These are phyloP conservation scores for Agaricus blazei DNA, from an alignment of 768 basidiomycete genomes.

Conservation along the genomic window DNA sequence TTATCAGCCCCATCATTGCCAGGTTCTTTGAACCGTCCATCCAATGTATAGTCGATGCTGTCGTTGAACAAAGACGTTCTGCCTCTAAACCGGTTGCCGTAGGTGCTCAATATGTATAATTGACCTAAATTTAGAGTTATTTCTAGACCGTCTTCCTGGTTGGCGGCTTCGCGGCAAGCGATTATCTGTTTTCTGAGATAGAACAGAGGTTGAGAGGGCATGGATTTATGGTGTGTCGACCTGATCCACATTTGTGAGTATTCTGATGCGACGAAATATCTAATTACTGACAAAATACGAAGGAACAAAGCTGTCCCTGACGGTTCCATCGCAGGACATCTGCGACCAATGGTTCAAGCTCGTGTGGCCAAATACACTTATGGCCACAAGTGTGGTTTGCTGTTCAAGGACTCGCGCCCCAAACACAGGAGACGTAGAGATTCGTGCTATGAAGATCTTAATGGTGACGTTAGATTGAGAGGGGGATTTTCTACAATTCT, in stretches of 20 bases:
- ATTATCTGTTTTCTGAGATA: slow-evolving; percentile 44
- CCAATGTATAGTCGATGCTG: slow-evolving; percentile 24
- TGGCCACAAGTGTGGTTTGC: no score
- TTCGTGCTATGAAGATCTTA: no score
- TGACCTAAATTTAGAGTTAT: not conserved
- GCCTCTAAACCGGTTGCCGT: slow-evolving; percentile 21
- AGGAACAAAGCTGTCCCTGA: slow-evolving; percentile 46
- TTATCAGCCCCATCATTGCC: slow-evolving; percentile 2
- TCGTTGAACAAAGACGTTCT: slow-evolving; percentile 15
- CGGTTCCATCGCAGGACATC: slow-evolving; percentile 31
- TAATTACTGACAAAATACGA: slow-evolving; percentile 10
- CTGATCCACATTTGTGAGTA: slow-evolving; percentile 8
- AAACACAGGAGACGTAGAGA: no score
- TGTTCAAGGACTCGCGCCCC: no score
- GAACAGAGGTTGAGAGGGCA: slow-evolving; percentile 29
- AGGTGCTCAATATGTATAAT: not conserved
- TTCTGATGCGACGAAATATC: not conserved
- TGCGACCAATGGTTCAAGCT: no score
- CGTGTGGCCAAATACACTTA: no score
- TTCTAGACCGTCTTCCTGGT: slow-evolving; percentile 35
- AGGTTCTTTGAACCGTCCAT: slow-evolving; percentile 31
- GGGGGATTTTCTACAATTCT: slow-evolving; percentile 7
- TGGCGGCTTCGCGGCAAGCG: slow-evolving; percentile 55
- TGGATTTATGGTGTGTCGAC: slow-evolving; percentile 31
- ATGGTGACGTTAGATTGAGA: no score